Base-by-base conservation (phyloP, 352 stramenopile genomes). In the Globisporangium paddicum region DNA sequence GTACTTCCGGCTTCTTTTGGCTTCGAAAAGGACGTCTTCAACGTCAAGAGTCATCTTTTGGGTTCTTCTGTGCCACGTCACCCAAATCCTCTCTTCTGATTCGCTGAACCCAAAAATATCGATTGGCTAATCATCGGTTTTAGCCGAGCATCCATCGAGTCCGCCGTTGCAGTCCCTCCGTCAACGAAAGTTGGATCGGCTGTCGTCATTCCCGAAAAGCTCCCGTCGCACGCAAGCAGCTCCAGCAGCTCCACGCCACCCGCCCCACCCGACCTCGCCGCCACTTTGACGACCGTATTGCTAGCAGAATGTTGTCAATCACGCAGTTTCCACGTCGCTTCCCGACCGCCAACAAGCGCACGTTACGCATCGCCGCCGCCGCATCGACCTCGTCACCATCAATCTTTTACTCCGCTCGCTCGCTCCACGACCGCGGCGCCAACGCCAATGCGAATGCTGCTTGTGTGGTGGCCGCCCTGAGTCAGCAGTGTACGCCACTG, bases 241-340 rank as follows among this genome's bases (percentile, higher is more conserved):
- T 5, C 38, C 3, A 21, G 16, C 38, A n/a, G n/a, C n/a, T n/a
- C n/a, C 5, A 21, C n/a, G 30, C n/a, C 10, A 34, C 38, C 14
- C 18, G 11, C 14, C 16, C 16, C 25, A 58, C 10, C 0, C n/a
- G n/a, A n/a, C n/a, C 21, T 4, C 52, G 21, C 21, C 38, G 18
- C 52, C 37, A 34, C 25, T 50, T 45, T 35, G n/a, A 58, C 52
- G 4, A 56, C 46, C 18, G 11, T 6, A 28, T 6, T 14, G 16
- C 55, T 13, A 13, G 13, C 25, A 47, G 42, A 42, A 93, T 93
- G 84, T 66, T 93, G 66, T 73, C 71, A 56, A 91, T 93, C 71
- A 93, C 84, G 16, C 79, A 81, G 57, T 91, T 90, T 60, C 81
- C 84, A 23, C 84, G 84, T 23, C 84, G 84, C 63, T 91, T 93